These are phyloP conservation scores for Dendryphion nanum DNA, from an alignment of 2,329 filamentous ascomycete species.

Conservation along the genomic window DNA sequence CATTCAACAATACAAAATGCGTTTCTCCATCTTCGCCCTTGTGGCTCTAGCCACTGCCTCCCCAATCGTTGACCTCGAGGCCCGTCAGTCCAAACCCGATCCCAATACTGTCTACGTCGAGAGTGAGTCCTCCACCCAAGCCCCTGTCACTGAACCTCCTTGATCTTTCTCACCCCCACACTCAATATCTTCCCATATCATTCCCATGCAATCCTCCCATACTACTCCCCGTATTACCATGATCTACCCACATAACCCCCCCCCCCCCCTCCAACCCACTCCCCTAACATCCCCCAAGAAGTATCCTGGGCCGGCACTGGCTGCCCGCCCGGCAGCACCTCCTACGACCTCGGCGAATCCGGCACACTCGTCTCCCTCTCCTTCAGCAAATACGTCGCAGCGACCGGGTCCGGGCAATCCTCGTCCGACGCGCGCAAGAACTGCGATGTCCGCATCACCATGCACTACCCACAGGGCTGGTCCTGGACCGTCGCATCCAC, in stretches of 20 bases:
- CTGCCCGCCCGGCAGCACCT: constrained; percentile 11
- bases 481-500: constrained; percentile 12
- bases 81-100: constrained; percentile 4
- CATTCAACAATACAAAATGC: too few species aligned
- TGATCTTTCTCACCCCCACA: too few species aligned
- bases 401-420: constrained; percentile 6
- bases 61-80: constrained; percentile 6
- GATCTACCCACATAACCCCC: background rate
- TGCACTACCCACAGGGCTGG: constrained; percentile 14
- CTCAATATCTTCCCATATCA: too few species aligned
- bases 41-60: constrained; percentile 6
- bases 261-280: background rate
- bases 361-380: constrained; percentile 12
- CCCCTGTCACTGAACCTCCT: too few species aligned
- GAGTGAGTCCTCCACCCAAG: constrained; percentile 6
- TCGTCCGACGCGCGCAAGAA: constrained; percentile 13
- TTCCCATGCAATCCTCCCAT: background rate
- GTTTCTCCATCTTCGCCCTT: constrained; percentile 6
- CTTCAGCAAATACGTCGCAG: constrained; percentile 11
- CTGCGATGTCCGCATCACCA: constrained; percentile 12
- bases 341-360: constrained; percentile 7
- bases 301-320: constrained; percentile 14
- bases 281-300: constrained; percentile 4
- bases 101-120: constrained; percentile 8
- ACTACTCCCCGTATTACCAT: background rate